Conservation (phyloP, 257 asterid genomes). For the Ajuga chamaepitys region DNA sequence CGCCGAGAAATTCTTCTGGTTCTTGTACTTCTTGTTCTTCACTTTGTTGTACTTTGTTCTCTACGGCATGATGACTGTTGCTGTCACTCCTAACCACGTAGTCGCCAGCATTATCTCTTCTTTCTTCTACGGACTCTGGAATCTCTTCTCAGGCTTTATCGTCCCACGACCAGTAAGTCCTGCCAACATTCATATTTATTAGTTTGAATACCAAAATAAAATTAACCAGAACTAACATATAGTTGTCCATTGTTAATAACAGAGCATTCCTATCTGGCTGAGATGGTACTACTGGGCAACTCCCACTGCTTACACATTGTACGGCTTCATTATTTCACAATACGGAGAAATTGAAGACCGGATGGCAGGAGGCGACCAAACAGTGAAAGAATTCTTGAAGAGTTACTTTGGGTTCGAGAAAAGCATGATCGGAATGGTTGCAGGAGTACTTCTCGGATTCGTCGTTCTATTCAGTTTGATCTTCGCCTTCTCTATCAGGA, state of each 20-base stretch:
- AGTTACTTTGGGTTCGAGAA: constrained; percentile 28
- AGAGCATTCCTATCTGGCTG: constrained; percentile 80
- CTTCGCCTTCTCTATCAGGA: constrained; percentile 31
- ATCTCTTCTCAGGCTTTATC: constrained; percentile 56
- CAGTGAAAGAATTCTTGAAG: constrained; percentile 24
- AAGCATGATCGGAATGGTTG: constrained; percentile 19
- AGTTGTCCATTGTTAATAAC: not conserved
- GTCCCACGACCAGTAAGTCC: constrained; percentile 56
- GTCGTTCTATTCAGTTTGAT: constrained; percentile 21
- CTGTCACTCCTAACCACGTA: constrained; percentile 52
- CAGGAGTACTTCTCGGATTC: constrained; percentile 27
- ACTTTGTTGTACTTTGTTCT: constrained; percentile 51
- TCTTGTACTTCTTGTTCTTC: constrained; percentile 45
- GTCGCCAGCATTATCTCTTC: constrained; percentile 57
- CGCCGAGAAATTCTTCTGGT: constrained; percentile 45
- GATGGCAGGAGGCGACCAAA: not conserved
- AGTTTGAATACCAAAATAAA: not conserved
- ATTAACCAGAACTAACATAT: not conserved
- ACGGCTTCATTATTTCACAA: constrained; percentile 60
- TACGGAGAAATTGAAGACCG: constrained; percentile 38
- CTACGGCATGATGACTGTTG: constrained; percentile 72
- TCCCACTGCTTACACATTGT: constrained; percentile 60
- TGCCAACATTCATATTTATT: not conserved
- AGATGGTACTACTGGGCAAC: constrained; percentile 81
- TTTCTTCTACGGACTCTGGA: constrained; percentile 50